These are phyloP conservation scores for Serendipita indica DNA, from an alignment of 768 basidiomycete genomes.

Conservation along the genomic window DNA sequence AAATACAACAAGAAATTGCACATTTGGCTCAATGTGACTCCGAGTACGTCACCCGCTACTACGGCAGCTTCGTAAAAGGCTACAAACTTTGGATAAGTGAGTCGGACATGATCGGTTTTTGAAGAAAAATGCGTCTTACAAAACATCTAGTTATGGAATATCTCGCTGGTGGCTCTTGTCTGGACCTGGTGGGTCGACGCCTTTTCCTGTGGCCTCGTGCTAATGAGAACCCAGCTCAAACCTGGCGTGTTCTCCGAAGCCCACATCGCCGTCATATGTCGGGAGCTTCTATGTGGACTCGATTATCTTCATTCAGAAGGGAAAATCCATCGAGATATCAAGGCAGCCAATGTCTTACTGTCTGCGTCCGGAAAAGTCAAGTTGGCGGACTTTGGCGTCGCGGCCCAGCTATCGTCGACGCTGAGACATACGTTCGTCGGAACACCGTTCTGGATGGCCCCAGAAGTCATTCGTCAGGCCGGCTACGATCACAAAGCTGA, in stretches of 20 bases:
- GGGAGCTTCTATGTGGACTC: conserved; percentile 81
- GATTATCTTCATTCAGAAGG: conserved; percentile 93
- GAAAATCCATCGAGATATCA: conserved; percentile 98
- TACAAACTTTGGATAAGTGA: conserved; percentile 89
- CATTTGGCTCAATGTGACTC: conserved; percentile 93
- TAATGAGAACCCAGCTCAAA: conserved; percentile 40
- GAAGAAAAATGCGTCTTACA: not conserved
- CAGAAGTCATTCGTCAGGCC: conserved; percentile 93
- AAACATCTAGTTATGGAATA: conserved; percentile 72
- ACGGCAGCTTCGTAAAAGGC: conserved; percentile 89
- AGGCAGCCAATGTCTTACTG: conserved; percentile 89
- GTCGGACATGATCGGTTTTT: conserved; percentile 11
- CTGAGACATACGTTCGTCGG: conserved; percentile 95
- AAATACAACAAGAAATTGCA: conserved; percentile 97
- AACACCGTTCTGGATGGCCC: conserved; percentile 97
- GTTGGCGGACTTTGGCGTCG: conserved; percentile 96
- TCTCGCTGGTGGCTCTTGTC: conserved; percentile 94
- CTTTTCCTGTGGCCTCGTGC: not conserved
- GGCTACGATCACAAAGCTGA: conserved; percentile 95
- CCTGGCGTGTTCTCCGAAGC: conserved; percentile 79
- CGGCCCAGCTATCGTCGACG: conserved; percentile 82
- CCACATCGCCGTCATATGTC: conserved; percentile 89
- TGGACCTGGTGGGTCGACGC: conserved; percentile 46
- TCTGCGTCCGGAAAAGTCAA: conserved; percentile 89
- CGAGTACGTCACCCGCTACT: conserved; percentile 91